Conservation (phyloP, 2,329 filamentous ascomycete species). For the Cercospora citrullina region DNA sequence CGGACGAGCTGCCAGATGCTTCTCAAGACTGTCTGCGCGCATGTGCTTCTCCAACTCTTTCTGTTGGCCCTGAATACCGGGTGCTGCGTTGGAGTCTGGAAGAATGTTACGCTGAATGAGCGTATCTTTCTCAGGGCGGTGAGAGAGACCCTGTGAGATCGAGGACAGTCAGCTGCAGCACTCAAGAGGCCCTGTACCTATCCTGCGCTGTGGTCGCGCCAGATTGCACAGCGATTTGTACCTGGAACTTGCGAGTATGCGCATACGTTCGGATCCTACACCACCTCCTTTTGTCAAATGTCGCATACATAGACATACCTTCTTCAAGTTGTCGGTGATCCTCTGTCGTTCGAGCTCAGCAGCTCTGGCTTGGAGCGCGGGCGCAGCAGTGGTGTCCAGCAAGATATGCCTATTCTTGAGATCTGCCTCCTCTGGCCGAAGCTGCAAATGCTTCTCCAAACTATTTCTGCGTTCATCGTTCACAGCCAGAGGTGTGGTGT, state of each 20-base stretch:
- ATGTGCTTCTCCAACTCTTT: slow-evolving; percentile 85
- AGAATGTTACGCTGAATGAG: slow-evolving; percentile 88
- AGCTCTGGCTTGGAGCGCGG: slow-evolving; percentile 63
- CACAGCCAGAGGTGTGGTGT: slow-evolving; percentile 21
- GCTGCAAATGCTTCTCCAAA: slow-evolving; percentile 42
- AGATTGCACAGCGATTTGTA: not conserved
- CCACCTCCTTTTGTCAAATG: slow-evolving; percentile 57
- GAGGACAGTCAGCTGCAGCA: not conserved
- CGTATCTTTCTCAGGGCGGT: slow-evolving; percentile 68
- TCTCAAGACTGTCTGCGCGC: slow-evolving; percentile 81
- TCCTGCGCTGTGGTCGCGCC: not conserved
- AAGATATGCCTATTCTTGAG: slow-evolving; percentile 67
- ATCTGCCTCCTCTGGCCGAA: slow-evolving; percentile 56
- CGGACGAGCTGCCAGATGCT: slow-evolving; percentile 78
- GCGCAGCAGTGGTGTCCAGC: slow-evolving; percentile 65
- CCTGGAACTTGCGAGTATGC: not conserved
- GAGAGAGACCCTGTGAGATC: slow-evolving; percentile 52
- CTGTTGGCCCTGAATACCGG: slow-evolving; percentile 75
- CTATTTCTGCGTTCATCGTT: slow-evolving; percentile 22
- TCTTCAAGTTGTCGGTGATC: slow-evolving; percentile 63
- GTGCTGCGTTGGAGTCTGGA: slow-evolving; percentile 73
- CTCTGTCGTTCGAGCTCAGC: slow-evolving; percentile 66
- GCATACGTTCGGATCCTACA: not conserved
- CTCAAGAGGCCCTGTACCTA: not conserved
- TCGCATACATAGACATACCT: slow-evolving; percentile 46